These are phyloP conservation scores for Persicaria tinctoria DNA, from an alignment of 148 eudicot genomes.

Conservation along the genomic window DNA sequence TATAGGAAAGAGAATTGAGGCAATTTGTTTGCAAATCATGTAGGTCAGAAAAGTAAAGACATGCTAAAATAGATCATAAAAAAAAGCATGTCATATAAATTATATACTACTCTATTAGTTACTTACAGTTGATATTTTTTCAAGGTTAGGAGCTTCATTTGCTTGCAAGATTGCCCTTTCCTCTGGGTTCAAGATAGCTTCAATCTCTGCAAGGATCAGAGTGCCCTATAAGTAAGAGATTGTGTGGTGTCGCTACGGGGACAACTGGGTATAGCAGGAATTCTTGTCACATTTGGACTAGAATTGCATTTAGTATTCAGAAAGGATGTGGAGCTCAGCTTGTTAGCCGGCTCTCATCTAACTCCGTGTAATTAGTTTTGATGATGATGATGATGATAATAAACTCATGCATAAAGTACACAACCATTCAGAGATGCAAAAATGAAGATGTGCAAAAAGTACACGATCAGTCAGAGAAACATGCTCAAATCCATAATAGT, in stretches of 20 bases:
- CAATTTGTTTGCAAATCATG: not conserved
- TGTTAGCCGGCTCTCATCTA: no score
- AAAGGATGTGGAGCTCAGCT: no score
- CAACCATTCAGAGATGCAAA: no score
- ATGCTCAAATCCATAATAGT: not conserved
- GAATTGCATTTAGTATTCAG: no score
- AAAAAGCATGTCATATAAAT: not conserved
- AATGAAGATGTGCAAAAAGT: no score
- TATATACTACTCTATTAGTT: not conserved
- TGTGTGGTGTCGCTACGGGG: no score
- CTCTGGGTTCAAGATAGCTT: conserved; percentile 62
- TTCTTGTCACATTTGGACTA: no score
- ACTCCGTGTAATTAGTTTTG: no score
- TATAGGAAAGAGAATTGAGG: not conserved
- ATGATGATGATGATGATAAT: no score
- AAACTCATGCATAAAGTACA: no score
- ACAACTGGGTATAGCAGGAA: no score
- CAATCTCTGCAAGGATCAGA: conserved; percentile 49
- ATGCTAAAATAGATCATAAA: not conserved
- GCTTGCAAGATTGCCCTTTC: conserved; percentile 57
- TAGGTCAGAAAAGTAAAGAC: not conserved
- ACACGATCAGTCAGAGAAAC: not conserved
- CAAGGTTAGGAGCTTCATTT: conserved; percentile 51
- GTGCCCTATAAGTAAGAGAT: not conserved
- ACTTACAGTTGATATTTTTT: conserved; percentile 76